Conservation (phyloP, 768 basidiomycete genomes). For the Pleurotus tuber-regium region DNA sequence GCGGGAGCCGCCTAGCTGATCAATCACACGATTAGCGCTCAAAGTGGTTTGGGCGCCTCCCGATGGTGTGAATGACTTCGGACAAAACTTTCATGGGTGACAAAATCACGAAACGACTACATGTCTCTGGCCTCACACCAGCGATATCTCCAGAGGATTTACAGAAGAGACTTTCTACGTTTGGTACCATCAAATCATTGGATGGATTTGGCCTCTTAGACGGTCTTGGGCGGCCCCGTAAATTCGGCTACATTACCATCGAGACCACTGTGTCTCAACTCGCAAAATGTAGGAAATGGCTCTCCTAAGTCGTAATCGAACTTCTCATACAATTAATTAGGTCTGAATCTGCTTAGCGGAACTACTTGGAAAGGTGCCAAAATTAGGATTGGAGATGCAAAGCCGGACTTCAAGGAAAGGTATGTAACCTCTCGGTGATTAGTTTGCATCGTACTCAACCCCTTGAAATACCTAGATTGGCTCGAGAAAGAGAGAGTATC, state of each 20-base stretch:
- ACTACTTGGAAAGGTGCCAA: conserved; percentile 89
- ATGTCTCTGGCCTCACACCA: conserved; percentile 75
- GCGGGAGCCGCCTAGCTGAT: too few relatives aligned
- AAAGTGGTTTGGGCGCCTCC: too few relatives aligned
- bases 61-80: too few relatives aligned
- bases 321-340: conserved; percentile 30
- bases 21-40: too few relatives aligned
- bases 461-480: conserved; percentile 33
- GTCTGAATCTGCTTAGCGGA: conserved; percentile 74
- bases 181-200: conserved; percentile 65
- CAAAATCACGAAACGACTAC: conserved; percentile 20
- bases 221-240: conserved; percentile 62
- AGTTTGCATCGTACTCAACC: too few relatives aligned
- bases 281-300: conserved; percentile 53
- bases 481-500: conserved; percentile 34
- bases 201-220: conserved; percentile 70
- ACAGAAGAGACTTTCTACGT: conserved; percentile 54
- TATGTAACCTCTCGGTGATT: too few relatives aligned
- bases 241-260: conserved; percentile 73
- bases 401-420: conserved; percentile 68
- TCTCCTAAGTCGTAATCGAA: conserved; percentile 1
- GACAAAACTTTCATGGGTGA: conserved; percentile 1
- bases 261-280: conserved; percentile 60
- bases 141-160: conserved; percentile 57
- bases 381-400: conserved; percentile 80